Conservation (phyloP, 2,329 filamentous ascomycete species). For the Hypocrella siamensis region DNA sequence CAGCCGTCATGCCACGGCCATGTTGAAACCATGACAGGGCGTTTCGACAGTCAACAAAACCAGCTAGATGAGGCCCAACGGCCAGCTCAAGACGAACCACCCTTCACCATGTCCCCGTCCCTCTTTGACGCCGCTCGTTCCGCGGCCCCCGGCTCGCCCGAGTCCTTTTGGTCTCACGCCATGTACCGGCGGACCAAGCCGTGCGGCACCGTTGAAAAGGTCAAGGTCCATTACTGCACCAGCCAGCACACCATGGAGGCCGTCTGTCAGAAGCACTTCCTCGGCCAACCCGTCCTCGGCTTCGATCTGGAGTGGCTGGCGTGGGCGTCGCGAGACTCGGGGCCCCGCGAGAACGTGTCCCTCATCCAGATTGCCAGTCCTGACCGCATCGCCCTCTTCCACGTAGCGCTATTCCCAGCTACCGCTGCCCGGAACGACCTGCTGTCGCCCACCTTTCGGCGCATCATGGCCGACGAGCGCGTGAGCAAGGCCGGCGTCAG, state of each 20-base stretch:
- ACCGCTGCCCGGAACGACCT: constrained; percentile 30
- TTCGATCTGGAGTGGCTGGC: constrained; percentile 80
- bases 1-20: too few relatives aligned
- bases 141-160: constrained; percentile 24
- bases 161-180: constrained; percentile 52
- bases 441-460: constrained; percentile 53
- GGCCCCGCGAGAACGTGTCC: constrained; percentile 55
- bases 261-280: constrained; percentile 48
- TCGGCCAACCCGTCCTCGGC: constrained; percentile 55
- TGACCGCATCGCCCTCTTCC: constrained; percentile 65
- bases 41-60: neutral
- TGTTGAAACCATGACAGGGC: neutral
- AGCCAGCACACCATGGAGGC: constrained; percentile 51
- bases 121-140: constrained; percentile 26
- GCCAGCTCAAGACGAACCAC: constrained; percentile 6
- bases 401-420: constrained; percentile 49
- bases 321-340: constrained; percentile 26
- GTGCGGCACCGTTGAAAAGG: constrained; percentile 29
- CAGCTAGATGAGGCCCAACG: neutral
- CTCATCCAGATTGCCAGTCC: constrained; percentile 71
- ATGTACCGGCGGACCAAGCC: constrained; percentile 42
- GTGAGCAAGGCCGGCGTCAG: constrained; percentile 65
- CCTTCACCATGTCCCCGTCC: constrained; percentile 15
- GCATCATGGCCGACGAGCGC: constrained; percentile 53
- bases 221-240: constrained; percentile 65